Evolutionary conservation across 768 basidiomycete species (phyloP), one percentile per base, ranked within the genome.

Genomic region (Lentinula raphanica): DNA sequence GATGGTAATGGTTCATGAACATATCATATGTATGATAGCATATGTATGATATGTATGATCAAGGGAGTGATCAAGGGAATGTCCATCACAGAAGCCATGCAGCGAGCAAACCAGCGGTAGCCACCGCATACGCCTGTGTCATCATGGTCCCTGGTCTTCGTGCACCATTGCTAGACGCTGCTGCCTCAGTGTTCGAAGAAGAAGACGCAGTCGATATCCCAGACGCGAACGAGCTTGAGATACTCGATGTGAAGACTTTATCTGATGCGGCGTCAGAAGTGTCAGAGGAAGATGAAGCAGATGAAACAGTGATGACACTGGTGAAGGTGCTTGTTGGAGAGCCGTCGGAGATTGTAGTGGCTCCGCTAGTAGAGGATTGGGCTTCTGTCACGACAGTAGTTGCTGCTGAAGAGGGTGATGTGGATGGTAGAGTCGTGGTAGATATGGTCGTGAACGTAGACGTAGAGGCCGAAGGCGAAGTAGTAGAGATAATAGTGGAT

Each of bases 371-470:
- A 6, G 42, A 44, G 5, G 42, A 19, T 12, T 44, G 8, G 2
- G 51, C 13, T 15, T 48, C 46, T 6, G 0, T 68, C 49, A 21
- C 59, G 67, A 32, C 71, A 63, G 0, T 76, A 69, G 38, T 84
- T 66, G 27, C 69, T 75, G 1, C 80, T 79, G 62, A 86, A 74
- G 13, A 85, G 71, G 54, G 75, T 73, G 2, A 79, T 80, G n/a
- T 80, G 71, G 5, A 72, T 68, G 3, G 70, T 72, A 8, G 29
- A 28, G 19, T 1, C 28, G 27, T 5, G 27, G 42, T n/a, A 19
- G 55, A 56, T 3, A 32, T 15, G 49, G 46, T 5, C 2, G 35
- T 31, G 5, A 27, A 42, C 2, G 39, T 19, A 19, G 28, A 11
- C 3, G n/a, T 56, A 32, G 17, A 31, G 17, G 44, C 17, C 2